These are phyloP conservation scores for Sonneratia alba DNA, from an alignment of 345 rosid genomes.

Conservation along the genomic window DNA sequence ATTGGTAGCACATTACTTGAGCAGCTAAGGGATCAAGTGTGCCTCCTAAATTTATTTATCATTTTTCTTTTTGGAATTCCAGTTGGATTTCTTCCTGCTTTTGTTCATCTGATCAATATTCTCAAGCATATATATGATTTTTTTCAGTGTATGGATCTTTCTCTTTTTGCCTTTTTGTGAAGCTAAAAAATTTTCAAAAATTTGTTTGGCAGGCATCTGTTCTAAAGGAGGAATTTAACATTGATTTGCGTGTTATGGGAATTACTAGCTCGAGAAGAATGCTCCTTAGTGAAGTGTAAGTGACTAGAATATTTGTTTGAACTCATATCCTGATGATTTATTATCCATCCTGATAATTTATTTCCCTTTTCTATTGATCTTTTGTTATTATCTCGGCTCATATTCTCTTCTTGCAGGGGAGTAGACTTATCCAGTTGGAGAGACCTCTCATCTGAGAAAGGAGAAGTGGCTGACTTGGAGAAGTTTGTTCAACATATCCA, in stretches of 20 bases:
- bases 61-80: background rate
- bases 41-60: background rate
- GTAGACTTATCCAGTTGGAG: conserved; percentile 81
- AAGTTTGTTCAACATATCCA: conserved; percentile 73
- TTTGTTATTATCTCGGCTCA: background rate
- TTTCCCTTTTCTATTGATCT: background rate
- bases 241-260: conserved; percentile 96
- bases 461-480: conserved; percentile 65
- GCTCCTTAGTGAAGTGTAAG: conserved; percentile 90
- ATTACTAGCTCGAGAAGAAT: conserved; percentile 68
- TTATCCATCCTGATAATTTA: background rate
- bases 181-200: background rate
- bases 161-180: background rate
- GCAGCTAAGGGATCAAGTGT: conserved; percentile 93
- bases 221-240: conserved; percentile 95
- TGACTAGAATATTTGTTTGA: background rate
- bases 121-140: background rate
- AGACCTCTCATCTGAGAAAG: conserved; percentile 54
- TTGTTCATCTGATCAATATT: background rate
- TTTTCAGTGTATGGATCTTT: background rate
- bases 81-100: background rate
- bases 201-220: conserved; percentile 40
- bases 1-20: conserved; percentile 90
- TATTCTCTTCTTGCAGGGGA: conserved; percentile 42
- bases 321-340: background rate